phyloP scores from a whole-genome alignment of 768 basidiomycete species.

The Termitomyces sp. region DNA sequence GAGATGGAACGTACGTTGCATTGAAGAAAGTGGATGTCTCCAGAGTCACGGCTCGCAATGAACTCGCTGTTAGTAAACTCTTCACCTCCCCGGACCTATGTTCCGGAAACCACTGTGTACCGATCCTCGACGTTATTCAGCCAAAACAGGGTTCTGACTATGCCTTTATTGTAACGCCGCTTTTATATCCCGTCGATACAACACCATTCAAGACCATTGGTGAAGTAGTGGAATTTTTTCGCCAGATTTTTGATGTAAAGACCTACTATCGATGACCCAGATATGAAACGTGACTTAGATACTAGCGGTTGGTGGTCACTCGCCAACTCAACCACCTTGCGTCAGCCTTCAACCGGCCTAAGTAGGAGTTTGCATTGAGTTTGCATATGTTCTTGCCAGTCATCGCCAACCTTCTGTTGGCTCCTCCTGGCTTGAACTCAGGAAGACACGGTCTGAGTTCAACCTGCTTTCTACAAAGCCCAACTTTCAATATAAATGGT shows the following conservation, averaged over 20 bases:
- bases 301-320: too few species aligned
- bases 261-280: too few species aligned
- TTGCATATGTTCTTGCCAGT: too few species aligned
- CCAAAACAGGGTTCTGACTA: conserved; percentile 15
- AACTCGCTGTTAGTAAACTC: conserved; percentile 27
- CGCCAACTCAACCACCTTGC: too few species aligned
- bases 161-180: conserved; percentile 26
- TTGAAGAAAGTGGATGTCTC: conserved; percentile 24
- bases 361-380: too few species aligned
- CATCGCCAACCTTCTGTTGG: too few species aligned
- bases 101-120: conserved; percentile 33
- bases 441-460: too few species aligned
- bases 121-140: conserved; percentile 21
- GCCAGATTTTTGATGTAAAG: conserved; percentile 24
- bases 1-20: conserved; percentile 25
- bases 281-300: too few species aligned
- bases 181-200: conserved; percentile 16
- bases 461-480: too few species aligned
- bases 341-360: too few species aligned
- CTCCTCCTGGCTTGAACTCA: too few species aligned
- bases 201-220: conserved; percentile 27
- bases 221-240: conserved; percentile 26
- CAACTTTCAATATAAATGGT: too few species aligned
- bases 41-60: conserved; percentile 15
- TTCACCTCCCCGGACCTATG: conserved; percentile 16